A percentile compares a stretch with the other conserved stretches of the same genome.
Conservation (phyloP, 2,329 filamentous ascomycete species). For the Verticillium tricorpus region DNA sequence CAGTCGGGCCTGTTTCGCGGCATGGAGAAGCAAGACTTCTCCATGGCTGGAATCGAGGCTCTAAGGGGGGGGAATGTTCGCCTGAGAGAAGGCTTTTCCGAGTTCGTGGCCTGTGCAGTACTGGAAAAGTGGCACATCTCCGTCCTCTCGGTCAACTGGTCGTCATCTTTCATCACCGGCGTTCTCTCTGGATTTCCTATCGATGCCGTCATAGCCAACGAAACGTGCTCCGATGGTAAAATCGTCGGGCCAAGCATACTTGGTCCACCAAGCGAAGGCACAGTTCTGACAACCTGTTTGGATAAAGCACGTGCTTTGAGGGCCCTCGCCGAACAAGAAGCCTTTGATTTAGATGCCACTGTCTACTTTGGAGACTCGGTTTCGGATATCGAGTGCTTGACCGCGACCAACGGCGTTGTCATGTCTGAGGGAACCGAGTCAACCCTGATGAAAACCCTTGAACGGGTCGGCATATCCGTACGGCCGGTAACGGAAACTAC, state of each 20-base stretch:
- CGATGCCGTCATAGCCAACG: not conserved
- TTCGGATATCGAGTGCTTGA: not conserved
- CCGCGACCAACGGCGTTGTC: not conserved
- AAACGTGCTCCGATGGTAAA: not conserved
- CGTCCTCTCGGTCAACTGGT: not conserved
- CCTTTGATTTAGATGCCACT: not conserved
- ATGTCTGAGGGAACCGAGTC: not conserved
- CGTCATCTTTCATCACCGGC: not conserved
- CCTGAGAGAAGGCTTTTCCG: not conserved
- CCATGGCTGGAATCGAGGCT: not conserved
- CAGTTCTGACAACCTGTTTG: not conserved
- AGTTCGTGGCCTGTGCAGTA: not conserved
- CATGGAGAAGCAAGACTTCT: not conserved
- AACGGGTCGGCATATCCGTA: not conserved
- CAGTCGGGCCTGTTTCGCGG: not conserved
- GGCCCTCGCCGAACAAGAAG: not conserved
- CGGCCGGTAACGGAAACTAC: not conserved
- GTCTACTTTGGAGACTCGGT: not conserved
- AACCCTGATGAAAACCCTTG: not conserved
- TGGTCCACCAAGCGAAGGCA: not conserved
- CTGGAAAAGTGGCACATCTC: not conserved
- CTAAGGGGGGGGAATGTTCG: not conserved
- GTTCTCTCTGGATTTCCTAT: not conserved
- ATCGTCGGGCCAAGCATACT: not conserved
- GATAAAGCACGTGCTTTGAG: not conserved